Conservation (phyloP, 2,329 filamentous ascomycete species). For the Trichoderma sp. region DNA sequence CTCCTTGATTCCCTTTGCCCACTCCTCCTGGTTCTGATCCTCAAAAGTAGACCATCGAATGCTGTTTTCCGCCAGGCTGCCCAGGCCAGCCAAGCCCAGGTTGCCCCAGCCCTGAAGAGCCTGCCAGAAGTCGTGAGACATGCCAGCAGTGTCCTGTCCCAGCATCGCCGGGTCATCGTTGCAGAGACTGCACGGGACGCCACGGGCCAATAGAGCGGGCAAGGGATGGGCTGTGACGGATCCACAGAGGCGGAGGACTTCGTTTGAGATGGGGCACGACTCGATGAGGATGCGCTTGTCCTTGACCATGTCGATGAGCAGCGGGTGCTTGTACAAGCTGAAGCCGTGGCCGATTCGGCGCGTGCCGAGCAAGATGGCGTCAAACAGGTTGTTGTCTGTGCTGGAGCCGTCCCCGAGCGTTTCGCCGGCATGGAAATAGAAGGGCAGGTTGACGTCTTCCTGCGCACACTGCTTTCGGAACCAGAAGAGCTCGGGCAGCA, state of each 20-base stretch:
- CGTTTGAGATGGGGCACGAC: slow-evolving; percentile 88
- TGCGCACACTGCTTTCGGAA: slow-evolving; percentile 84
- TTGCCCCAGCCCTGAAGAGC: slow-evolving; percentile 90
- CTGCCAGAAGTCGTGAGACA: slow-evolving; percentile 95
- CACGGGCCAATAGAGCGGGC: slow-evolving; percentile 80
- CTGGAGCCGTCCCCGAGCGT: slow-evolving; percentile 74
- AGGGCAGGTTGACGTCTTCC: slow-evolving; percentile 80
- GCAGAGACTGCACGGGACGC: slow-evolving; percentile 80
- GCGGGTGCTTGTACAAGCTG: slow-evolving; percentile 86
- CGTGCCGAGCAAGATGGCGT: slow-evolving; percentile 84
- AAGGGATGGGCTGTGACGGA: slow-evolving; percentile 79
- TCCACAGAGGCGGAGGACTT: slow-evolving; percentile 77
- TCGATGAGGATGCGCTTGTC: slow-evolving; percentile 87
- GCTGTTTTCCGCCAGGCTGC: slow-evolving; percentile 88
- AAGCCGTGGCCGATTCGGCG: slow-evolving; percentile 89
- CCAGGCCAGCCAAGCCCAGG: slow-evolving; percentile 83
- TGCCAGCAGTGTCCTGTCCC: slow-evolving; percentile 77
- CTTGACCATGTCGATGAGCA: slow-evolving; percentile 86
- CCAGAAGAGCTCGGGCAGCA: slow-evolving; percentile 88
- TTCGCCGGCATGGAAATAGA: slow-evolving; percentile 96
- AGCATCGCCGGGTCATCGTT: slow-evolving; percentile 92
- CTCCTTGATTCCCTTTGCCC: slow-evolving; percentile 72
- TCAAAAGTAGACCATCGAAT: slow-evolving; percentile 89
- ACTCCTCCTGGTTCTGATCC: slow-evolving; percentile 71
- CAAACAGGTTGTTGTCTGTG: slow-evolving; percentile 82